Conservation (phyloP, 2,329 filamentous ascomycete species). For the Gnomoniopsis sp. region DNA sequence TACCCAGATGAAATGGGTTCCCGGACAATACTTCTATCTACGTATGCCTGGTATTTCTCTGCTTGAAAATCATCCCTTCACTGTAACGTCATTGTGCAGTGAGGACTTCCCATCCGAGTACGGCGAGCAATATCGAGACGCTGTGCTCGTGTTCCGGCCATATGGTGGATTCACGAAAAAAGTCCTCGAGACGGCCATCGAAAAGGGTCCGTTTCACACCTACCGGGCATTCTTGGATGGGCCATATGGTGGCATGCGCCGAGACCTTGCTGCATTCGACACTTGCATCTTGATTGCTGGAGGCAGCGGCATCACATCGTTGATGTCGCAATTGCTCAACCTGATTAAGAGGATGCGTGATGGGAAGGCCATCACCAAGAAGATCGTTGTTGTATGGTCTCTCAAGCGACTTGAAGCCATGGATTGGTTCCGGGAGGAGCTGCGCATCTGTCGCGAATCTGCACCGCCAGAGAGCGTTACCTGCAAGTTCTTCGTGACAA, state of each 20-base stretch:
- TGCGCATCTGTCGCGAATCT: conserved; percentile 85
- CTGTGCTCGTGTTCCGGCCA: conserved; percentile 86
- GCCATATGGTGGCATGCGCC: conserved; percentile 90
- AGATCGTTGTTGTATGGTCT: conserved; percentile 90
- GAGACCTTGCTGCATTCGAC: conserved; percentile 87
- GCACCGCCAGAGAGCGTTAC: conserved; percentile 85
- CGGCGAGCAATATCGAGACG: conserved; percentile 82
- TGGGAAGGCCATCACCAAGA: conserved; percentile 87
- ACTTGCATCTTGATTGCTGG: conserved; percentile 91
- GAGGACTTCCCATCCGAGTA: conserved; percentile 92
- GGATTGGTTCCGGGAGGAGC: conserved; percentile 96
- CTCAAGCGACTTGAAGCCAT: conserved; percentile 87
- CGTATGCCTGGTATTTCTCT: conserved; percentile 89
- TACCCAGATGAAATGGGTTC: conserved; percentile 87
- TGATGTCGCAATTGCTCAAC: conserved; percentile 86
- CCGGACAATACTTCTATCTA: conserved; percentile 92
- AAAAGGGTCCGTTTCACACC: conserved; percentile 85
- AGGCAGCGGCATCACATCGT: conserved; percentile 89
- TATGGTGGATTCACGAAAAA: conserved; percentile 86
- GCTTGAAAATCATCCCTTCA: conserved; percentile 94
- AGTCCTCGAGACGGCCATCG: conserved; percentile 77
- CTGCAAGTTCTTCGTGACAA: conserved; percentile 93
- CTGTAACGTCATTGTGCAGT: conserved; percentile 87
- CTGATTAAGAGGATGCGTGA: conserved; percentile 97
- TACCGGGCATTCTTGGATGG: conserved; percentile 92